A percentile compares a stretch with the other conserved stretches of the same genome.
Evolutionary conservation across 179 eudicot species (phyloP).

Genomic region (Vitellaria paradoxa): DNA sequence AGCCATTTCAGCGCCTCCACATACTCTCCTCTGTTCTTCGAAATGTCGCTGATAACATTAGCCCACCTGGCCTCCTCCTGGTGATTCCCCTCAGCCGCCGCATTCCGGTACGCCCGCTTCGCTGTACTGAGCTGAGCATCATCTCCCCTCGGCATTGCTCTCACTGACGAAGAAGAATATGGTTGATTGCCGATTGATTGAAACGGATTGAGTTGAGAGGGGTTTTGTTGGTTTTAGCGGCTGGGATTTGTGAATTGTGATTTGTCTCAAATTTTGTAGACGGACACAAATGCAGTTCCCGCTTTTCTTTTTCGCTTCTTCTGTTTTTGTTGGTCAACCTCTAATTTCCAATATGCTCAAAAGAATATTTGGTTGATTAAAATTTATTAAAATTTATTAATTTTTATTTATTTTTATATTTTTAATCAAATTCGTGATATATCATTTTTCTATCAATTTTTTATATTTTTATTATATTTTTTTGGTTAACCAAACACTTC

Average conservation of each 20-base stretch:
- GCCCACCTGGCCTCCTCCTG: constrained; percentile 96
- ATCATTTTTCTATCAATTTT: too few species aligned
- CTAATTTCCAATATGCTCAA: too few species aligned
- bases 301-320: too few species aligned
- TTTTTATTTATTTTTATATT: too few species aligned
- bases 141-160: constrained; percentile 28
- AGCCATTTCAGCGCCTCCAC: constrained; percentile 75
- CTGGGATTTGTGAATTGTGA: neutral
- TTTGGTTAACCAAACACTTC: too few species aligned
- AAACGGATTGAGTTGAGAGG: neutral
- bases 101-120: constrained; percentile 58
- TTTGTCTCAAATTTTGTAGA: too few species aligned
- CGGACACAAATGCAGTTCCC: too few species aligned
- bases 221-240: neutral
- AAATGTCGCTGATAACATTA: constrained; percentile 73
- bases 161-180: neutral
- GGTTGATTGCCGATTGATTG: neutral
- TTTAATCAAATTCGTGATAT: too few species aligned
- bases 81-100: constrained; percentile 56
- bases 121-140: constrained; percentile 54
- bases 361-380: too few species aligned
- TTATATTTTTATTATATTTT: too few species aligned
- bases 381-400: too few species aligned
- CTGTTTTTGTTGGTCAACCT: too few species aligned
- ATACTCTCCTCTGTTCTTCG: constrained; percentile 79